A percentile compares a stretch with the other conserved stretches of the same genome.
Conservation (phyloP, 495 filamentous ascomycete genomes). For the Massariosphaeria phaeospora region DNA sequence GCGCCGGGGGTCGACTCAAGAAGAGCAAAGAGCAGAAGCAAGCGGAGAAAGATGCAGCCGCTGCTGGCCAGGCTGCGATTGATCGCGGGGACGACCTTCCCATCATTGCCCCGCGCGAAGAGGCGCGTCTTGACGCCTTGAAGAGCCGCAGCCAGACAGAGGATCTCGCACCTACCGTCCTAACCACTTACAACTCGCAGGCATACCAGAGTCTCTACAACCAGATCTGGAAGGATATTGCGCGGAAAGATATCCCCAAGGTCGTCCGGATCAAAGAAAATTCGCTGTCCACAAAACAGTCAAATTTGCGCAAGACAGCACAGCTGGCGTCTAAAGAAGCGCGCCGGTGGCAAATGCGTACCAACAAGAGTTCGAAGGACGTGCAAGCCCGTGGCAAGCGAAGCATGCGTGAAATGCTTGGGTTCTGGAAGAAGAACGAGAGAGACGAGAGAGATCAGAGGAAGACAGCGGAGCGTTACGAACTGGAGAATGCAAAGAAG, state of each 20-base stretch:
- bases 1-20: conserved; percentile 30
- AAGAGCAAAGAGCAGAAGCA: conserved; percentile 98
- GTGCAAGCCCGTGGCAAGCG: conserved; percentile 94
- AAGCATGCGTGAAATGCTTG: conserved; percentile 99
- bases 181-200: conserved; percentile 72
- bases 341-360: conserved; percentile 90
- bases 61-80: conserved; percentile 78
- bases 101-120: conserved; percentile 58
- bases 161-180: conserved; percentile 42
- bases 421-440: conserved; percentile 99
- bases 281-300: conserved; percentile 75
- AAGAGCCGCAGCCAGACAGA: conserved; percentile 57
- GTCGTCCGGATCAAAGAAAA: conserved; percentile 78
- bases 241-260: conserved; percentile 87
- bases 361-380: conserved; percentile 98
- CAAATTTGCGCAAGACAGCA: conserved; percentile 94
- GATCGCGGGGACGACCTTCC: conserved; percentile 76
- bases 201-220: conserved; percentile 96
- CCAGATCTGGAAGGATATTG: conserved; percentile 95
- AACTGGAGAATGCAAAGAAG: conserved; percentile 92
- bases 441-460: conserved; percentile 91
- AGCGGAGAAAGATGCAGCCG: conserved; percentile 87
- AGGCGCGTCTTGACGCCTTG: conserved; percentile 51
- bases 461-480: conserved; percentile 90
- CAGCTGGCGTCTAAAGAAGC: conserved; percentile 97